Percentiles rank a stretch among this genome's conserved stretches.
Conservation (phyloP, 1,284 basidiomycete genomes). For the Heimioporus punctisporus region DNA sequence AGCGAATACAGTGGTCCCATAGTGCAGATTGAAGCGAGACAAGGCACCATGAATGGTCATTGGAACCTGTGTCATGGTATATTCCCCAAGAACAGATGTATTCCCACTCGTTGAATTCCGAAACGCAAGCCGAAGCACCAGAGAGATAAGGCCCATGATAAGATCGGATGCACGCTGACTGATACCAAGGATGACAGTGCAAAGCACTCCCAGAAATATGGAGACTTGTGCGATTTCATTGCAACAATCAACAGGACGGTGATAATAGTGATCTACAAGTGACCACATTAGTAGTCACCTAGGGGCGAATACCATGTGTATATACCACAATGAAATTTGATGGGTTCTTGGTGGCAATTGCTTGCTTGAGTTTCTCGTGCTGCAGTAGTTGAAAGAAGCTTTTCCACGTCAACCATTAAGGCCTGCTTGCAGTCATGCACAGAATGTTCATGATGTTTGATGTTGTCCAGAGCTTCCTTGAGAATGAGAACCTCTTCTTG, state of each 20-base stretch:
- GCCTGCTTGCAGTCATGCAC: neutral
- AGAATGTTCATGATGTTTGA: neutral
- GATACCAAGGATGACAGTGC: neutral
- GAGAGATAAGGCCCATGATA: neutral
- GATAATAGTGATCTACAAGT: neutral
- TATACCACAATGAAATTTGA: neutral
- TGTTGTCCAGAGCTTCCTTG: neutral
- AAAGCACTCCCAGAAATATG: conserved; percentile 1
- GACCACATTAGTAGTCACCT: neutral
- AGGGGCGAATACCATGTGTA: neutral
- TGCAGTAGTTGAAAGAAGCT: neutral
- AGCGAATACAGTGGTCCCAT: neutral
- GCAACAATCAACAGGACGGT: neutral
- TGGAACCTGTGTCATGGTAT: neutral
- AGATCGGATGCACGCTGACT: neutral
- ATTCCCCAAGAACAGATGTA: neutral
- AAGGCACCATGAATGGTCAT: neutral
- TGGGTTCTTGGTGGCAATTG: neutral
- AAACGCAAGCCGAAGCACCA: neutral
- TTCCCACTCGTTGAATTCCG: neutral
- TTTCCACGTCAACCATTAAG: neutral
- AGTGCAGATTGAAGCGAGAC: neutral
- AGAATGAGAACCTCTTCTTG: neutral
- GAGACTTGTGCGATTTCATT: conserved; percentile 1
- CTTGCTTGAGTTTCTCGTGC: neutral